Evolutionary conservation across 2,329 filamentous ascomycete genomes (phyloP).

Genomic region (Elsinoe perseae): DNA sequence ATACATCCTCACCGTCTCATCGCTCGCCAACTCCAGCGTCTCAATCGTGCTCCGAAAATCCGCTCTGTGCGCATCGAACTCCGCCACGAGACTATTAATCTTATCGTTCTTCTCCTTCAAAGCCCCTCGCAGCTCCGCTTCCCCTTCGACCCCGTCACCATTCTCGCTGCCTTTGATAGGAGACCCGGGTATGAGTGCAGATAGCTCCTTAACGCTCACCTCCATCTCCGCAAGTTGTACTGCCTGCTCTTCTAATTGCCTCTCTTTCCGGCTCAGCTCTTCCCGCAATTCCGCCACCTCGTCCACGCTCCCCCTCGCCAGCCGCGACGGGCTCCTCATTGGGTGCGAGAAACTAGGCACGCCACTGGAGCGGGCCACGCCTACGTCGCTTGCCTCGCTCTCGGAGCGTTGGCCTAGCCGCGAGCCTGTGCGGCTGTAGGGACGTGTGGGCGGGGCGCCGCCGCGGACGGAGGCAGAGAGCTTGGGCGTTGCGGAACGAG

Average conservation of each 20-base stretch:
- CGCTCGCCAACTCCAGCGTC: slow-evolving; percentile 87
- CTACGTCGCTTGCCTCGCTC: slow-evolving; percentile 33
- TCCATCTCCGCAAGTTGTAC: slow-evolving; percentile 83
- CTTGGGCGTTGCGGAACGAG: slow-evolving; percentile 31
- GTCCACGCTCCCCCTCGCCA: slow-evolving; percentile 23
- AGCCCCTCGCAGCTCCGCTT: slow-evolving; percentile 67
- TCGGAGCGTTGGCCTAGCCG: slow-evolving; percentile 38
- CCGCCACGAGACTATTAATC: slow-evolving; percentile 82
- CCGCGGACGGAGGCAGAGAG: slow-evolving; percentile 48
- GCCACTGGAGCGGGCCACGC: slow-evolving; percentile 34
- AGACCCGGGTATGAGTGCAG: slow-evolving; percentile 57
- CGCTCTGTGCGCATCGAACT: slow-evolving; percentile 89
- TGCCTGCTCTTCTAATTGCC: slow-evolving; percentile 81
- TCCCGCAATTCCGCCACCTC: slow-evolving; percentile 63
- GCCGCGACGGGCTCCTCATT: slow-evolving; percentile 31
- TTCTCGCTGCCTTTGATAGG: slow-evolving; percentile 23
- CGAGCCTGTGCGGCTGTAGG: slow-evolving; percentile 43
- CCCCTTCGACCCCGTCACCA: slow-evolving; percentile 57
- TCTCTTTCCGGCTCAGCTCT: slow-evolving; percentile 75
- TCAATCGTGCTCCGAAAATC: slow-evolving; percentile 97
- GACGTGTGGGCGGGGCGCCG: slow-evolving; percentile 34
- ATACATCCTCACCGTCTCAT: slow-evolving; percentile 92
- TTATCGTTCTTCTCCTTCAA: slow-evolving; percentile 94
- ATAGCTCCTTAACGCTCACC: slow-evolving; percentile 71
- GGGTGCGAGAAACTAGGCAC: slow-evolving; percentile 34